Evolutionary conservation across 2,329 filamentous ascomycete species (phyloP).

Genomic region (Periglandula ipomoeae): DNA sequence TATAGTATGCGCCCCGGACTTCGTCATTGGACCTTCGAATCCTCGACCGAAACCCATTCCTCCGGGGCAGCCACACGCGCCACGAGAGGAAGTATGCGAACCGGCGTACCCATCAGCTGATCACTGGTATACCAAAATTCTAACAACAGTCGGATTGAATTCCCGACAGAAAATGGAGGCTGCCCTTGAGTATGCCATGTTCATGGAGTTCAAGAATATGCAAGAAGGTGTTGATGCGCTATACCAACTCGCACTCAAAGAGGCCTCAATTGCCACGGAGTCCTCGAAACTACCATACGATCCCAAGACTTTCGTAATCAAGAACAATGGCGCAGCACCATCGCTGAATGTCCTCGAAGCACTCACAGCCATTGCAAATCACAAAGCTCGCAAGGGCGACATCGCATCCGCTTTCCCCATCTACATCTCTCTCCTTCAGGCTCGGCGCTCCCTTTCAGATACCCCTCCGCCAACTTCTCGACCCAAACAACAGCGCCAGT

Average conservation of each 20-base stretch:
- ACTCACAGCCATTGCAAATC: conserved; percentile 68
- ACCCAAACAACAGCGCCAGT: conserved; percentile 7
- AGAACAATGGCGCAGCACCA: conserved; percentile 44
- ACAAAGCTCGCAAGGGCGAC: conserved; percentile 63
- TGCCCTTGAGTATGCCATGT: conserved; percentile 74
- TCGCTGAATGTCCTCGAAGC: conserved; percentile 68
- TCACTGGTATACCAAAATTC: conserved; percentile 69
- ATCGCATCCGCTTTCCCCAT: conserved; percentile 67
- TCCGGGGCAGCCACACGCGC: conserved; percentile 50
- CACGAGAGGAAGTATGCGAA: conserved; percentile 67
- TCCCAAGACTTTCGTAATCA: conserved; percentile 52
- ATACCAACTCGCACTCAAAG: conserved; percentile 67
- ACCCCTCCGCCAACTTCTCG: conserved; percentile 17
- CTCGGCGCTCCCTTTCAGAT: conserved; percentile 53
- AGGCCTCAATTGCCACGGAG: conserved; percentile 53
- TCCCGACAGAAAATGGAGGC: conserved; percentile 73
- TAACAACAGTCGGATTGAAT: conserved; percentile 72
- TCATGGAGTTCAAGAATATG: conserved; percentile 68
- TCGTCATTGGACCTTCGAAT: conserved; percentile 76
- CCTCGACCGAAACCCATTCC: conserved; percentile 67
- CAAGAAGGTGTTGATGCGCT: conserved; percentile 59
- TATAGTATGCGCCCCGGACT: conserved; percentile 60
- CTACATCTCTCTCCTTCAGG: conserved; percentile 74
- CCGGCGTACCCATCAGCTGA: conserved; percentile 62
- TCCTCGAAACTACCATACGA: conserved; percentile 40